Conservation (phyloP, 371 early-diverging fungal species). For the Phascolomyces articulosus region DNA sequence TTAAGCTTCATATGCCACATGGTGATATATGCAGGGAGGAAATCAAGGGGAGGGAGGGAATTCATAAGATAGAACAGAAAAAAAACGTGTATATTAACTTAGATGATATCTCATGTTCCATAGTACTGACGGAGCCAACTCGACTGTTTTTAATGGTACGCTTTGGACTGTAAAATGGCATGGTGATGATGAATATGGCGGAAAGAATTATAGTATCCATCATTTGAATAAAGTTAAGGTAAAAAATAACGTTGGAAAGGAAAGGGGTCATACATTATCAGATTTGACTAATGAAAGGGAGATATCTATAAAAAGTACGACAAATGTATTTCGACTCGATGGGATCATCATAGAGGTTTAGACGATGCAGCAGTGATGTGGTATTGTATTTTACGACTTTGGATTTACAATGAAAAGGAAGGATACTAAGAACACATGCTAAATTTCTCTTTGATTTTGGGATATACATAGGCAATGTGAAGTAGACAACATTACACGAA, state of each 20-base stretch:
- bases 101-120: too few species aligned
- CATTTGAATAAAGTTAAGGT: slow-evolving; percentile 27
- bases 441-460: too few species aligned
- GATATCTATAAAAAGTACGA: slow-evolving; percentile 18
- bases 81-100: too few species aligned
- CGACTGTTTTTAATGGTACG: slow-evolving; percentile 33
- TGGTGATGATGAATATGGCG: slow-evolving; percentile 14
- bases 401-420: too few species aligned
- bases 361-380: slow-evolving; percentile 37
- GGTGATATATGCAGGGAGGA: too few species aligned
- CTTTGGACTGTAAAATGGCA: slow-evolving; percentile 40
- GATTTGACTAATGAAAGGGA: too few species aligned
- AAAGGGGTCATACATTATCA: too few species aligned
- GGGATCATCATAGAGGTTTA: slow-evolving; percentile 31
- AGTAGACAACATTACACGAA: slow-evolving; percentile 28
- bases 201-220: slow-evolving; percentile 33
- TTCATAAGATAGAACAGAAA: too few species aligned
- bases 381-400: slow-evolving; percentile 3
- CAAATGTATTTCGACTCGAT: slow-evolving; percentile 38
- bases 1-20: too few species aligned
- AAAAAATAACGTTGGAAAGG: too few species aligned
- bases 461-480: slow-evolving; percentile 29
- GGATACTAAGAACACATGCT: too few species aligned
- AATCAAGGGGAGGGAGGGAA: too few species aligned
- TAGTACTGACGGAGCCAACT: slow-evolving; percentile 28